phyloP scores from a whole-genome alignment of 2,329 filamentous ascomycete species.

The Trichoderma simmonsii region DNA sequence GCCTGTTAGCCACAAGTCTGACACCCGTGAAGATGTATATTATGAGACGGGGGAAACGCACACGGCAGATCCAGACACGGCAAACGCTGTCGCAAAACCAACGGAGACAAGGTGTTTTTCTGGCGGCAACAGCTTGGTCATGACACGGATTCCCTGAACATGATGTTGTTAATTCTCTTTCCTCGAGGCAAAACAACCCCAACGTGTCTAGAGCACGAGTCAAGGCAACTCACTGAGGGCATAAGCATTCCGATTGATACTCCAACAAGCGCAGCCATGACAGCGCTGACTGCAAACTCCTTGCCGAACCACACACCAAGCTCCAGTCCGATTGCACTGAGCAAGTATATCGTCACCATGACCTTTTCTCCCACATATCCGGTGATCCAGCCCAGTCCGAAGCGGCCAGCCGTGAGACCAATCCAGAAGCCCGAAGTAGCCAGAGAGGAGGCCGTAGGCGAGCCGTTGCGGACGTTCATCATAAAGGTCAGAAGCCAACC shows the following conservation, averaged over 20 bases:
- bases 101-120: constrained; percentile 75
- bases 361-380: constrained; percentile 69
- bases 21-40: not conserved
- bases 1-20: not conserved
- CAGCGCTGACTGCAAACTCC: constrained; percentile 69
- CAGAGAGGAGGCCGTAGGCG: constrained; percentile 62
- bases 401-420: constrained; percentile 68
- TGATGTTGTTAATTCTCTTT: not conserved
- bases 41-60: not conserved
- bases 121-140: constrained; percentile 68
- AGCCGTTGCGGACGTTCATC: constrained; percentile 67
- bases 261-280: constrained; percentile 54
- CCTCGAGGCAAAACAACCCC: not conserved
- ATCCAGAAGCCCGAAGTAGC: constrained; percentile 79
- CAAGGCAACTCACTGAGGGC: constrained; percentile 10
- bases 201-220: not conserved
- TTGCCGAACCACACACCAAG: constrained; percentile 80
- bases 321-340: constrained; percentile 60
- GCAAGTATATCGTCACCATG: constrained; percentile 61
- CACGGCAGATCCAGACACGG: constrained; percentile 67
- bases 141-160: constrained; percentile 15
- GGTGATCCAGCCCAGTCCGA: constrained; percentile 69
- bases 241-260: constrained; percentile 18
- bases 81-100: constrained; percentile 76
- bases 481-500: constrained; percentile 87